These are phyloP conservation scores for Escallonia rubra DNA, from an alignment of 129 eudicot genomes.

Conservation along the genomic window DNA sequence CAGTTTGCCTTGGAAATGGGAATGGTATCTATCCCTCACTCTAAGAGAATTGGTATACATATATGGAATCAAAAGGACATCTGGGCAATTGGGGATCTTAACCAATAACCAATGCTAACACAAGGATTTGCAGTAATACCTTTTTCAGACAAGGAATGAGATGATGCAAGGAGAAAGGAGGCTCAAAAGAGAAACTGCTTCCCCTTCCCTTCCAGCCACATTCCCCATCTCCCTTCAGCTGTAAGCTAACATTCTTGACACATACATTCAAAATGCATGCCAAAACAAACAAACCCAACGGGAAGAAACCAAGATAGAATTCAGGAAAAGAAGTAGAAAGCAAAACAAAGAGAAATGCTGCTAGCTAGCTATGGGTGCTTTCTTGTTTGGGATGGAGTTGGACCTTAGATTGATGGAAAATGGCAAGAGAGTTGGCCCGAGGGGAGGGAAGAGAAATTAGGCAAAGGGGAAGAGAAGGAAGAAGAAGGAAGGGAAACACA, in stretches of 20 bases:
- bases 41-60: not conserved
- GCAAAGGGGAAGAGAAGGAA: slow-evolving; percentile 9
- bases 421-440: slow-evolving; percentile 1
- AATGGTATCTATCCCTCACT: slow-evolving; percentile 11
- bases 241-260: slow-evolving; percentile 14
- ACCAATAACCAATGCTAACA: not conserved
- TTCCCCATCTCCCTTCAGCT: slow-evolving; percentile 20
- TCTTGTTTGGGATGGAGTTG: too few species aligned
- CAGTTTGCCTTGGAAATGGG: slow-evolving; percentile 17
- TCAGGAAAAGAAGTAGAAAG: slow-evolving; percentile 14
- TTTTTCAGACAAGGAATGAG: slow-evolving; percentile 14
- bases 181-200: slow-evolving; percentile 16
- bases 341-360: not conserved
- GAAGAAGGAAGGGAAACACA: slow-evolving; percentile 10
- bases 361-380: not conserved
- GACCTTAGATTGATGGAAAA: too few species aligned
- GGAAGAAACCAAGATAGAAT: slow-evolving; percentile 7
- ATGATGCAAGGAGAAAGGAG: slow-evolving; percentile 16
- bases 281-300: not conserved
- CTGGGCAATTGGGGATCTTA: not conserved
- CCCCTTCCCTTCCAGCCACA: slow-evolving; percentile 14
- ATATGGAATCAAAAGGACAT: not conserved
- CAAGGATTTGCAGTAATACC: slow-evolving; percentile 7
- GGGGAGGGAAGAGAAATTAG: slow-evolving; percentile 6
- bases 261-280: not conserved